phyloP scores from a whole-genome alignment of 2,329 filamentous ascomycete genomes.

The Botryotinia globosa region DNA sequence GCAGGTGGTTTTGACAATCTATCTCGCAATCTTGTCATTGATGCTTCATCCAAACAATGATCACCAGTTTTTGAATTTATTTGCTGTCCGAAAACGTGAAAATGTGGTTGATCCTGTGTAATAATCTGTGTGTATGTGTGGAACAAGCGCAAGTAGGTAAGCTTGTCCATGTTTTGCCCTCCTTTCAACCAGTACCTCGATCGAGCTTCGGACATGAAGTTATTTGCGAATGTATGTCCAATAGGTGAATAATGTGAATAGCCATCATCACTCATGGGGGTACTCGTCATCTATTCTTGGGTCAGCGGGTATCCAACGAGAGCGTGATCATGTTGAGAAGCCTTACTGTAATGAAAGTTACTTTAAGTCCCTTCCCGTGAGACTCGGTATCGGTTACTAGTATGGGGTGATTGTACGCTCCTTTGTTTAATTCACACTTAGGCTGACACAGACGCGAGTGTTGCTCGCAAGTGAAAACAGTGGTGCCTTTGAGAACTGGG shows the following conservation, averaged over 20 bases:
- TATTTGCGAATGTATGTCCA: background rate
- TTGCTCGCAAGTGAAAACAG: background rate
- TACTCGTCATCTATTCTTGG: background rate
- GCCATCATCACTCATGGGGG: background rate
- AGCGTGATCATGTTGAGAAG: background rate
- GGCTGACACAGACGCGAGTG: background rate
- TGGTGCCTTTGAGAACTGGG: background rate
- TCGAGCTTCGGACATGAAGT: background rate
- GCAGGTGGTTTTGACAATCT: background rate
- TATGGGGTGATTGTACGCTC: background rate
- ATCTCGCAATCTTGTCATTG: background rate
- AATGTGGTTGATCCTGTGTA: background rate
- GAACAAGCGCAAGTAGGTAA: background rate
- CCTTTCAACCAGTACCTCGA: background rate
- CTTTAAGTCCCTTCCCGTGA: background rate
- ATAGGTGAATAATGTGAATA: background rate
- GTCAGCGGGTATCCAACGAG: no score
- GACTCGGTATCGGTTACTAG: background rate
- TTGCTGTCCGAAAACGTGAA: background rate
- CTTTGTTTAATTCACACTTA: background rate
- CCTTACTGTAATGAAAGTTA: background rate
- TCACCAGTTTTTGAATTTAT: background rate
- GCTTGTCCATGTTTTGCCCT: background rate
- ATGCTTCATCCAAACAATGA: background rate
- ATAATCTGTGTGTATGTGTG: background rate